Evolutionary conservation across 2,329 filamentous ascomycete species (phyloP), one percentile per base, ranked within the genome.

Genomic region (Scleromitrula shiraiana): DNA sequence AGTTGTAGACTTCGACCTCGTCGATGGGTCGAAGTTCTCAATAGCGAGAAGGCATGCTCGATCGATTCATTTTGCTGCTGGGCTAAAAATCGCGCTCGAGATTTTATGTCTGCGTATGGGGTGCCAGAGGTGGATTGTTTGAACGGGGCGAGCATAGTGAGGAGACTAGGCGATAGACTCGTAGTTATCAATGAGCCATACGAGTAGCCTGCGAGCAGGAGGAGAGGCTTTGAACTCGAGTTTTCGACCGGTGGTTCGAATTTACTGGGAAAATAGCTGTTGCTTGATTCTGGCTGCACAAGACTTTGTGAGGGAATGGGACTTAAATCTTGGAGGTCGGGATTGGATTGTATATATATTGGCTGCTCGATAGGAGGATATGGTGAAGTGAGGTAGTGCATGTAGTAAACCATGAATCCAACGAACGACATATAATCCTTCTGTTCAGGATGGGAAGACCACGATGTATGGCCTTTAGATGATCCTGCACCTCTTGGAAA

Each of bases 131-230:
- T 75, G 1, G 75, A 66, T 1, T 72, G 64, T 20, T 88, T 66
- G 23, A 94, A 77, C 0, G 71, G 65, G 9, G 70, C 64, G 29
- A 83, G 49, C 7, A 64, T 53, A 48, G 56, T 51, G 6, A 59
- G 60, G 0, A 64, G 50, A 0, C 72, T 67, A 0, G 80, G 71
- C 0, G 88, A 87, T 0, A 95, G 74, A 49, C 83, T 80, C 0
- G 77, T 80, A 2, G 88, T 81, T 32, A 97, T 78, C 61, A 95
- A 76, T 4, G 88, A 87, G 36, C 93, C 93, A 64, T 96, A 96
- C 0, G 89, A 95, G 64, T 96, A 96, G 10, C 90, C 90, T 2
- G 77, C 83, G 6, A 93, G 70, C 5, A 95, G 59, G 2, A 82
- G 61, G 40, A 71, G 2, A 65, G 57, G 49, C 19, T 43, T 36